These are phyloP conservation scores for Rhizopus microsporus DNA, from an alignment of 371 early-diverging fungal genomes.

Conservation along the genomic window DNA sequence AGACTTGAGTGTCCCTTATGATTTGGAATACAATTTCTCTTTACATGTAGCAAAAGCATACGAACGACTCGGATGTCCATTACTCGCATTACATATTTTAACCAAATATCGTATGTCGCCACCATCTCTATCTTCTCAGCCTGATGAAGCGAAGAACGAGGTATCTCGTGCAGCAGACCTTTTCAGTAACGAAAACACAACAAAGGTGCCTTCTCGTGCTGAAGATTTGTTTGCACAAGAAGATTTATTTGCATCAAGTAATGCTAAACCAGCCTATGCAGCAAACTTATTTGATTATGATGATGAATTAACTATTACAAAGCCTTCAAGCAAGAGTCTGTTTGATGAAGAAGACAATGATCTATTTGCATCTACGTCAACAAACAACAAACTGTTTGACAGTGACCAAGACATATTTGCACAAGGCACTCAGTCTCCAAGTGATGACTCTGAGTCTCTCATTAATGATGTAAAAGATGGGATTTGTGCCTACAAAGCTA, in stretches of 20 bases:
- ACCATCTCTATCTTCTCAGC: conserved; percentile 11
- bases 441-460: background rate
- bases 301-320: conserved; percentile 6
- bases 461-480: conserved; percentile 19
- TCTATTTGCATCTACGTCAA: conserved; percentile 7
- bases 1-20: conserved; percentile 24
- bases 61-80: conserved; percentile 77
- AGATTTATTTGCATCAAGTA: conserved; percentile 25
- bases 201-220: conserved; percentile 17
- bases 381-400: background rate
- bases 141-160: conserved; percentile 5
- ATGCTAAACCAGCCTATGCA: conserved; percentile 15
- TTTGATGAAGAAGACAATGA: conserved; percentile 16
- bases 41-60: conserved; percentile 65
- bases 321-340: conserved; percentile 1
- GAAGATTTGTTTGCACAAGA: conserved; percentile 32
- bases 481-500: conserved; percentile 39
- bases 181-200: conserved; percentile 22
- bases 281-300: conserved; percentile 29
- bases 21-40: conserved; percentile 59
- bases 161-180: conserved; percentile 26
- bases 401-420: conserved; percentile 1
- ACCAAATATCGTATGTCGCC: conserved; percentile 30
- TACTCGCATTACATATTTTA: conserved; percentile 69
- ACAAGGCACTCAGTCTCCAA: background rate